phyloP scores from a whole-genome alignment of 331 rosid genomes.

The Pyrus hybrid region DNA sequence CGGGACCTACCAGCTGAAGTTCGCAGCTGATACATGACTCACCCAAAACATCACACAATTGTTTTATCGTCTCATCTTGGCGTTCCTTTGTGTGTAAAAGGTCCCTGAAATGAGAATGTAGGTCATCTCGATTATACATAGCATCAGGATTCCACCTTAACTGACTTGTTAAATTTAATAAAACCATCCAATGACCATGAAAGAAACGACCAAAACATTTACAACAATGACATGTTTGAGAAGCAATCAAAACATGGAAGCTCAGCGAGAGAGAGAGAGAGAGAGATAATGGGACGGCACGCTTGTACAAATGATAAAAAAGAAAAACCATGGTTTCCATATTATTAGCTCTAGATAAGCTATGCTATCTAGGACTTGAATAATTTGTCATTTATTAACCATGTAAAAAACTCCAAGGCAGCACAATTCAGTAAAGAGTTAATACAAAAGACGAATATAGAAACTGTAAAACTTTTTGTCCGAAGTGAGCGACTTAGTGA shows the following conservation, averaged over 20 bases:
- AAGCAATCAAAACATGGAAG: background rate
- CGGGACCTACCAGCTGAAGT: slow-evolving; percentile 55
- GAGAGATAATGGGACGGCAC: background rate
- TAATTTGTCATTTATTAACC: background rate
- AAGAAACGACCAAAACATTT: background rate
- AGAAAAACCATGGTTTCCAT: background rate
- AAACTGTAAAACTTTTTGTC: background rate
- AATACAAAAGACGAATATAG: background rate
- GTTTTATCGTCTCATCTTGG: slow-evolving; percentile 45
- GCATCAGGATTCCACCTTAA: background rate
- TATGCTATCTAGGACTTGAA: background rate
- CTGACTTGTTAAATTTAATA: background rate
- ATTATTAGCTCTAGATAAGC: background rate
- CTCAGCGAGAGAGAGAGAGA: background rate
- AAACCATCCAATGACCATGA: background rate
- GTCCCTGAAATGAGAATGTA: slow-evolving; percentile 35
- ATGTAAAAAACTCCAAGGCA: background rate
- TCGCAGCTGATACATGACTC: slow-evolving; percentile 66
- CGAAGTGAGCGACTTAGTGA: background rate
- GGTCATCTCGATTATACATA: background rate
- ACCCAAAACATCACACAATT: slow-evolving; percentile 38
- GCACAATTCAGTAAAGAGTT: background rate
- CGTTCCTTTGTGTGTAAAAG: slow-evolving; percentile 60
- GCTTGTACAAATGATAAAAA: background rate
- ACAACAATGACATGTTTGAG: background rate